A percentile compares a stretch with the other conserved stretches of the same genome.
These are phyloP conservation scores for Hypomyces perniciosus DNA, from an alignment of 2,329 filamentous ascomycete species.

Conservation along the genomic window DNA sequence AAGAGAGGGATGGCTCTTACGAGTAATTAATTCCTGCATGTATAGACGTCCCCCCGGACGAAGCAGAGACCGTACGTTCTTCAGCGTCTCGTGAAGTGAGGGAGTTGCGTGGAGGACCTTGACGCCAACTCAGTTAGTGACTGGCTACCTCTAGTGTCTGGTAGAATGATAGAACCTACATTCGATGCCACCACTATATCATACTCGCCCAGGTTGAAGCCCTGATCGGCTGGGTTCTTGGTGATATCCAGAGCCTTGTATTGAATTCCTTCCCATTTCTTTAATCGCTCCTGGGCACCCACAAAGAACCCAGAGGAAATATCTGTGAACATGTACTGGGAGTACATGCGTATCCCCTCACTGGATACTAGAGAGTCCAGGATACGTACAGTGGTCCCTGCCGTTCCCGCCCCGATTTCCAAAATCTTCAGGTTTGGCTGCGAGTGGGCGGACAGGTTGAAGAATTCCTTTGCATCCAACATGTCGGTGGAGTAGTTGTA, in stretches of 20 bases:
- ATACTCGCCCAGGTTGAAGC: constrained; percentile 4
- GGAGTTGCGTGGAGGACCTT: neutral
- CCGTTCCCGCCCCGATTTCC: constrained; percentile 35
- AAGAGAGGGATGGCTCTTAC: neutral
- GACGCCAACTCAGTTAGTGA: too few species aligned
- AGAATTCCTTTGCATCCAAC: neutral
- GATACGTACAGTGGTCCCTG: constrained; percentile 23
- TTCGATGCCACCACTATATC: constrained; percentile 12
- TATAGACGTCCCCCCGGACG: constrained; percentile 3
- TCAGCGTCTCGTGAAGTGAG: neutral
- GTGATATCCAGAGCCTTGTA: constrained; percentile 23
- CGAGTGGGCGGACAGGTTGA: constrained; percentile 6
- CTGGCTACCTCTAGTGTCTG: too few species aligned
- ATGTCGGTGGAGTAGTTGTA: neutral
- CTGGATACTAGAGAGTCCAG: constrained; percentile 2
- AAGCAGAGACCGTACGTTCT: constrained; percentile 1
- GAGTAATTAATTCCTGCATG: constrained; percentile 1
- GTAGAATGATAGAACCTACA: constrained; percentile 5
- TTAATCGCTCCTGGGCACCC: constrained; percentile 18
- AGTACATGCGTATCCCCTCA: constrained; percentile 1
- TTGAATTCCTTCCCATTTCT: constrained; percentile 2
- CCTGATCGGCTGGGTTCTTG: constrained; percentile 7
- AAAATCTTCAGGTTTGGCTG: constrained; percentile 12
- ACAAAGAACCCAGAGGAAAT: constrained; percentile 19
- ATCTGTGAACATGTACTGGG: constrained; percentile 22